phyloP scores from a whole-genome alignment of 805 yeast species.

The Clavispora fructus region DNA sequence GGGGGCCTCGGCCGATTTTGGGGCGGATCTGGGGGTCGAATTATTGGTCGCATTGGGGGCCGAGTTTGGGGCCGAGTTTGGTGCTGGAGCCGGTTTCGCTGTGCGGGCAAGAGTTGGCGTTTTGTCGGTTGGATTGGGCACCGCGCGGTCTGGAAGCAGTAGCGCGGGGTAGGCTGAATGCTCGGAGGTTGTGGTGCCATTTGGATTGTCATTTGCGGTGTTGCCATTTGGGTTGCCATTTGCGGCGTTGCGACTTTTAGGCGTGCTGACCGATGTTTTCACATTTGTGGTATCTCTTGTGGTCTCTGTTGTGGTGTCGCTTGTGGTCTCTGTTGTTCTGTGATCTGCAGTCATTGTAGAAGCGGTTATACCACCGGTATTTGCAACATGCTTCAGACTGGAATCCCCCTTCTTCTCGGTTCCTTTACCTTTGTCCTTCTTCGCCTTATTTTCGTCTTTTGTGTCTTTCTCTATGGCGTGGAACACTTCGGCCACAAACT shows the following conservation, averaged over 20 bases:
- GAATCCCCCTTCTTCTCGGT: too few relatives aligned
- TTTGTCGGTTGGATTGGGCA: background rate
- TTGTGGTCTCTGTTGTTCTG: background rate
- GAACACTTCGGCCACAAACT: conserved; percentile 21
- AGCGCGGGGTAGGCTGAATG: conserved; percentile 1
- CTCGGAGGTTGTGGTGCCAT: conserved; percentile 1
- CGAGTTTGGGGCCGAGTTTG: background rate
- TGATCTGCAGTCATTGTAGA: too few relatives aligned
- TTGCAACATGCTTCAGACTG: background rate
- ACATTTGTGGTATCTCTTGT: too few relatives aligned
- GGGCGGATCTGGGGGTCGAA: too few relatives aligned
- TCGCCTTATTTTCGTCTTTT: background rate
- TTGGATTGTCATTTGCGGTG: background rate
- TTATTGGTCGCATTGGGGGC: conserved; percentile 15
- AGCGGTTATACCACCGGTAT: too few relatives aligned
- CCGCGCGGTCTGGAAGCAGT: conserved; percentile 6
- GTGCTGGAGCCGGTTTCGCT: too few relatives aligned
- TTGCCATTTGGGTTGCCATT: too few relatives aligned
- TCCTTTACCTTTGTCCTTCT: background rate
- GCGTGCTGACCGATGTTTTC: too few relatives aligned
- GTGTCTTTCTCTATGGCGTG: background rate
- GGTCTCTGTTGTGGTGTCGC: background rate
- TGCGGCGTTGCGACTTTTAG: background rate
- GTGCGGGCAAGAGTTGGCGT: too few relatives aligned
- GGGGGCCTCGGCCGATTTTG: background rate